Conservation (phyloP, 305 asterid species). For the Lippia alba region DNA sequence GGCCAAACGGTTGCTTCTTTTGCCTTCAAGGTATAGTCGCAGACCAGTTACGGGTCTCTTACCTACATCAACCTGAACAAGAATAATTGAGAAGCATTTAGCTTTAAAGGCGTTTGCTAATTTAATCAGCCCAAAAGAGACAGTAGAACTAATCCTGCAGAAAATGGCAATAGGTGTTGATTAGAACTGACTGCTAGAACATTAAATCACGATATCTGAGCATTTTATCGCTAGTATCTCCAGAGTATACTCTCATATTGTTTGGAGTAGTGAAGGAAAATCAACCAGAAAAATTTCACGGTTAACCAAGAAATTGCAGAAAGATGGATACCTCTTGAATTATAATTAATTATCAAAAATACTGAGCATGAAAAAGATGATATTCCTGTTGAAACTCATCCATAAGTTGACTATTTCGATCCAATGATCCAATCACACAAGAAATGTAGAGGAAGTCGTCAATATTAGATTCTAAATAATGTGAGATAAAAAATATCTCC, state of each 20-base stretch:
- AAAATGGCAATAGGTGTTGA: neutral
- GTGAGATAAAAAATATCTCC: conserved; percentile 18
- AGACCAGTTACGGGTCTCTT: conserved; percentile 95
- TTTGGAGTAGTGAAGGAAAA: conserved; percentile 9
- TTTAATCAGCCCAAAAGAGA: conserved; percentile 2
- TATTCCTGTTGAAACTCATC: neutral
- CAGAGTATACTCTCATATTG: conserved; percentile 1
- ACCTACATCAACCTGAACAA: conserved; percentile 88
- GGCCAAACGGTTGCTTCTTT: conserved; percentile 90
- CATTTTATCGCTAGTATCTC: neutral
- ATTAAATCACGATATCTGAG: neutral
- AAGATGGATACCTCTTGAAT: neutral
- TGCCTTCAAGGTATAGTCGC: conserved; percentile 90
- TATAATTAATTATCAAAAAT: no score
- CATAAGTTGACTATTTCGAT: neutral
- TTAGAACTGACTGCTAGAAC: neutral
- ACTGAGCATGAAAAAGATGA: neutral
- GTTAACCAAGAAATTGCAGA: conserved; percentile 8
- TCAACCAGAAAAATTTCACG: conserved; percentile 12
- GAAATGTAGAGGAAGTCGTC: neutral
- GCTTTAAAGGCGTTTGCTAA: conserved; percentile 15
- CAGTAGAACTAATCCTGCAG: conserved; percentile 6
- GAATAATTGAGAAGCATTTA: conserved; percentile 13
- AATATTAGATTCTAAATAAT: neutral
- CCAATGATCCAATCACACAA: neutral